phyloP scores from a whole-genome alignment of 2,329 filamentous ascomycete genomes.

The Neurospora sp. region DNA sequence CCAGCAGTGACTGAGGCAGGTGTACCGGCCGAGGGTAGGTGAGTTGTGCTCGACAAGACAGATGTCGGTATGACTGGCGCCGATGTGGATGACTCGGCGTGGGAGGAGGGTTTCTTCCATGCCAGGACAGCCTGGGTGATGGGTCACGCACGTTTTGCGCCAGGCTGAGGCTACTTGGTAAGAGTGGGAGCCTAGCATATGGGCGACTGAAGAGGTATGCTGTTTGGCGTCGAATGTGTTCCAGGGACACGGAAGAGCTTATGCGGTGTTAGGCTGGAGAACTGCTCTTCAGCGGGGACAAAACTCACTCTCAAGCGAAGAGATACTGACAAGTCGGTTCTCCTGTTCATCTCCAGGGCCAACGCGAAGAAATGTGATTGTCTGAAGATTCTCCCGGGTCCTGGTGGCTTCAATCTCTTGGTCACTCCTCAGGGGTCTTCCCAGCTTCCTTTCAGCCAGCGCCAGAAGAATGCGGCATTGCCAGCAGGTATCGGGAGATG shows the following conservation, averaged over 20 bases:
- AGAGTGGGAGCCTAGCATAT: not conserved
- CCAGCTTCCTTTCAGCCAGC: not conserved
- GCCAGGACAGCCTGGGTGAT: not conserved
- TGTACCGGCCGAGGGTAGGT: not conserved
- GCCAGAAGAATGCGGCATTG: not conserved
- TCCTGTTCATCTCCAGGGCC: not conserved
- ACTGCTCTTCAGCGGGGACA: not conserved
- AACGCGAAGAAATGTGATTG: not conserved
- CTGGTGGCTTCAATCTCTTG: not conserved
- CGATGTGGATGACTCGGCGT: not conserved
- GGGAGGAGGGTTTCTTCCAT: not conserved
- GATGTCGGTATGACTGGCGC: not conserved
- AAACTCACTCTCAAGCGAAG: not conserved
- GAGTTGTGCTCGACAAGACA: not conserved
- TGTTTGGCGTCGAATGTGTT: not conserved
- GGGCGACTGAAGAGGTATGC: not conserved
- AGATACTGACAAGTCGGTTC: not conserved
- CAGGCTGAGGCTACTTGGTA: not conserved
- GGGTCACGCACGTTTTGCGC: not conserved
- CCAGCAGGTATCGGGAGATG: not conserved
- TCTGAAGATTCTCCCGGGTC: not conserved
- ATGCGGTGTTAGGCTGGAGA: not conserved
- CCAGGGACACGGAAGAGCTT: not conserved
- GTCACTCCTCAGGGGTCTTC: not conserved
- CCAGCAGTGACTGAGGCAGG: not conserved